Percentiles rank a stretch among this genome's conserved stretches.
Conservation (phyloP, 2,329 filamentous ascomycete species). For the Botrytis elliptica region DNA sequence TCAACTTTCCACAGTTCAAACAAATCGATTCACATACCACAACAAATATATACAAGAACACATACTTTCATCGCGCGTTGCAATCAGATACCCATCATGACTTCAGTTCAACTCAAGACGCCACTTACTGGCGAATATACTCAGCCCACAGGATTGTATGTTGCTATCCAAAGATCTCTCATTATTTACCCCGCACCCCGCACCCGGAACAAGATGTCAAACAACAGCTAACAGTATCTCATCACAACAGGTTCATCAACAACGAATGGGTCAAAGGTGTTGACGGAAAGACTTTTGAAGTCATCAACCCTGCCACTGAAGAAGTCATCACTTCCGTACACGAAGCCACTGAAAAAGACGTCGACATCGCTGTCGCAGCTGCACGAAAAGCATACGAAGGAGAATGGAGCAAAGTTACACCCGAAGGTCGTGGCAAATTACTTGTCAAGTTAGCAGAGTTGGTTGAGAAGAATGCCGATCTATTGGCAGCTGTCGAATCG, state of each 20-base stretch:
- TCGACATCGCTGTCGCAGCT: constrained; percentile 75
- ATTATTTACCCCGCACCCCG: constrained; percentile 24
- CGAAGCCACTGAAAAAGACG: constrained; percentile 86
- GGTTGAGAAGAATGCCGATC: constrained; percentile 72
- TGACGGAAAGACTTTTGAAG: constrained; percentile 88
- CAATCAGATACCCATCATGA: constrained; percentile 29
- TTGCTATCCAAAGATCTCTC: constrained; percentile 3
- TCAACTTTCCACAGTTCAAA: neutral
- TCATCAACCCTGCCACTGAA: constrained; percentile 84
- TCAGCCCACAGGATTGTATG: constrained; percentile 46
- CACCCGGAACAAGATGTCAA: neutral
- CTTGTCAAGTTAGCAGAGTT: constrained; percentile 78
- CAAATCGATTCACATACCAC: neutral
- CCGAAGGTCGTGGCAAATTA: constrained; percentile 66
- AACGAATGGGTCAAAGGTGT: constrained; percentile 83
- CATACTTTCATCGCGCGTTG: neutral
- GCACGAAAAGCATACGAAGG: constrained; percentile 84
- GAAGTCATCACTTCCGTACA: constrained; percentile 78
- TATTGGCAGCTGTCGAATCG: constrained; percentile 78
- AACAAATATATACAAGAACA: neutral
- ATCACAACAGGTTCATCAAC: constrained; percentile 65
- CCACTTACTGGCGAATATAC: constrained; percentile 39
- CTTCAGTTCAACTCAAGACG: constrained; percentile 35
- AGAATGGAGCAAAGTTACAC: constrained; percentile 65
- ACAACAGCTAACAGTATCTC: constrained; percentile 13